Evolutionary conservation across 257 asterid genomes (phyloP).

Genomic region (Solanum ossicruentum): DNA sequence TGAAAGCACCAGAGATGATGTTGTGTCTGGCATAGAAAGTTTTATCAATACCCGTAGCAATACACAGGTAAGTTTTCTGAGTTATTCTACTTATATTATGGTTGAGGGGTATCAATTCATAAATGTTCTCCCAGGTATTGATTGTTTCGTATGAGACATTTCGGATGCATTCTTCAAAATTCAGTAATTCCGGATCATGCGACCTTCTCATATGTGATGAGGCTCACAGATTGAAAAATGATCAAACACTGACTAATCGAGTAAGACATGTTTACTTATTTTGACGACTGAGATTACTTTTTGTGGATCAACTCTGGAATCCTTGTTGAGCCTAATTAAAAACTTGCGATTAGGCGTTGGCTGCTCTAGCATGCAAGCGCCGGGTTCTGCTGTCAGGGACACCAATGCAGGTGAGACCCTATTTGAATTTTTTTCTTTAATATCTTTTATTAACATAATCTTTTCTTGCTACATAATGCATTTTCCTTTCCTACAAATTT

Average conservation of each 20-base stretch:
- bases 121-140: conserved; percentile 42
- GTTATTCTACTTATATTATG: not conserved
- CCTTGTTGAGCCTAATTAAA: not conserved
- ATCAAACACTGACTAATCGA: conserved; percentile 91
- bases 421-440: not conserved
- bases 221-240: conserved; percentile 96
- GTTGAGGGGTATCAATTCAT: not conserved
- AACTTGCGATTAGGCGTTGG: conserved; percentile 65
- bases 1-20: conserved; percentile 90
- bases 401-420: conserved; percentile 84
- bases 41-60: conserved; percentile 40
- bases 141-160: conserved; percentile 96
- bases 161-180: conserved; percentile 84
- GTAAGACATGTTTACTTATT: conserved; percentile 31
- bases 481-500: not conserved
- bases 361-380: conserved; percentile 77
- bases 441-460: not conserved
- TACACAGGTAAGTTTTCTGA: conserved; percentile 45
- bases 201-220: conserved; percentile 97
- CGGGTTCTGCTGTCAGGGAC: conserved; percentile 91
- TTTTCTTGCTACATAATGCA: not conserved
- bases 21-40: conserved; percentile 58
- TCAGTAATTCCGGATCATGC: conserved; percentile 66
- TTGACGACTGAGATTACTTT: not conserved
- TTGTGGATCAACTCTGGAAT: not conserved